Evolutionary conservation across 306 rosid species (phyloP).

Genomic region (Quillaja saponaria): DNA sequence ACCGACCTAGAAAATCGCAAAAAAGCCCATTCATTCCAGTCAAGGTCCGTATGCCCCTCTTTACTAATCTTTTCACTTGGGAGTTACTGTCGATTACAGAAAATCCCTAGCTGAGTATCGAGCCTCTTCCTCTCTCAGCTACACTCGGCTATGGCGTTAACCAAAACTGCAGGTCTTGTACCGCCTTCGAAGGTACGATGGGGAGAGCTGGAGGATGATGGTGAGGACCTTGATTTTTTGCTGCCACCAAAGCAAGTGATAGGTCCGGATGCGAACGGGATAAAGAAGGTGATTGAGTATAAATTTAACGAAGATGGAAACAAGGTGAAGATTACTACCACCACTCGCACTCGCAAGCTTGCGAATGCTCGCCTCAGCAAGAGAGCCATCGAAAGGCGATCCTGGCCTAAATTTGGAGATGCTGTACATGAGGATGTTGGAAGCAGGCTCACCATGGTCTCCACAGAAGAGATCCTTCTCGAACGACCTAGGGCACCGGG

Average conservation of each 20-base stretch:
- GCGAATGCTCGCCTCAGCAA: constrained; percentile 62
- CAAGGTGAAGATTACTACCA: constrained; percentile 76
- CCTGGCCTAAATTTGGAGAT: constrained; percentile 90
- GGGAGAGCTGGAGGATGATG: constrained; percentile 81
- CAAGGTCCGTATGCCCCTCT: too few species aligned
- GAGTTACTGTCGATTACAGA: neutral
- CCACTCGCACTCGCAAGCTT: constrained; percentile 65
- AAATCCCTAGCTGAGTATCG: neutral
- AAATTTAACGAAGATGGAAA: constrained; percentile 79
- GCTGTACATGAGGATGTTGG: constrained; percentile 87
- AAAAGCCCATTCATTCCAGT: too few species aligned
- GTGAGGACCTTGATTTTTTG: constrained; percentile 76
- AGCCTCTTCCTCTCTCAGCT: neutral
- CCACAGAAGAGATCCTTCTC: constrained; percentile 88
- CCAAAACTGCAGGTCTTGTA: neutral
- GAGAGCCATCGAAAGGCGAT: constrained; percentile 60
- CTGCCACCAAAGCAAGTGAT: constrained; percentile 75
- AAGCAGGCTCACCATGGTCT: constrained; percentile 80
- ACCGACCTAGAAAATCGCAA: too few species aligned
- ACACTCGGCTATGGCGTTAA: constrained; percentile 10
- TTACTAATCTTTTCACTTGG: neutral
- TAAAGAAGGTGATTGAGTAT: constrained; percentile 73
- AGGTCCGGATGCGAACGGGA: constrained; percentile 86
- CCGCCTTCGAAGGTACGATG: constrained; percentile 47
- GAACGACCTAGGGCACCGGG: constrained; percentile 94